These are phyloP conservation scores for Penicillium palitans DNA, from an alignment of 2,329 filamentous ascomycete genomes.

Conservation along the genomic window DNA sequence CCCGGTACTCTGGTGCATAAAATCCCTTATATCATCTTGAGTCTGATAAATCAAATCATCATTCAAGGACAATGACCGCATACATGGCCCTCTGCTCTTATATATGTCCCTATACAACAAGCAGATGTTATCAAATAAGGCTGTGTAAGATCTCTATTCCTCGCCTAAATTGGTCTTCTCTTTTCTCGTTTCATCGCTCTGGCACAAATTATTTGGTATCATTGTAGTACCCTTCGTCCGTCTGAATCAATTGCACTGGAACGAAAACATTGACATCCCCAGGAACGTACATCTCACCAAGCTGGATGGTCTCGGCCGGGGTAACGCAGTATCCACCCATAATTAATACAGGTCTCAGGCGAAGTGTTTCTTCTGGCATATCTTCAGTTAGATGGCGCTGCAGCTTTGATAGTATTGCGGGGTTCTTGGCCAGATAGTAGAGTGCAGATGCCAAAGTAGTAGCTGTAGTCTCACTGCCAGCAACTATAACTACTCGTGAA, in stretches of 20 bases:
- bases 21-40: background rate
- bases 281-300: constrained; percentile 18
- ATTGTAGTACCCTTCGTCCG: constrained; percentile 23
- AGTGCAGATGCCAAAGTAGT: constrained; percentile 8
- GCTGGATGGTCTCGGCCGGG: constrained; percentile 24
- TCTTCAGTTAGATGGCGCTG: constrained; percentile 7
- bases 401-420: background rate
- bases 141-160: too few relatives aligned
- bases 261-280: constrained; percentile 21
- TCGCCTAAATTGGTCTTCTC: background rate
- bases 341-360: constrained; percentile 38
- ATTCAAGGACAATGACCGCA: background rate
- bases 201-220: constrained; percentile 31
- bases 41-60: background rate
- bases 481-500: constrained; percentile 9
- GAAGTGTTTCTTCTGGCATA: constrained; percentile 22
- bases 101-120: background rate
- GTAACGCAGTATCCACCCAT: constrained; percentile 37
- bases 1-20: background rate
- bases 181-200: constrained; percentile 32
- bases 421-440: constrained; percentile 7
- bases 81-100: background rate
- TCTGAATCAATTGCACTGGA: constrained; percentile 28
- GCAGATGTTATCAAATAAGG: background rate
- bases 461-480: constrained; percentile 14